These are phyloP conservation scores for Aspergillus sparsus DNA, from an alignment of 495 filamentous ascomycete species.

Conservation along the genomic window DNA sequence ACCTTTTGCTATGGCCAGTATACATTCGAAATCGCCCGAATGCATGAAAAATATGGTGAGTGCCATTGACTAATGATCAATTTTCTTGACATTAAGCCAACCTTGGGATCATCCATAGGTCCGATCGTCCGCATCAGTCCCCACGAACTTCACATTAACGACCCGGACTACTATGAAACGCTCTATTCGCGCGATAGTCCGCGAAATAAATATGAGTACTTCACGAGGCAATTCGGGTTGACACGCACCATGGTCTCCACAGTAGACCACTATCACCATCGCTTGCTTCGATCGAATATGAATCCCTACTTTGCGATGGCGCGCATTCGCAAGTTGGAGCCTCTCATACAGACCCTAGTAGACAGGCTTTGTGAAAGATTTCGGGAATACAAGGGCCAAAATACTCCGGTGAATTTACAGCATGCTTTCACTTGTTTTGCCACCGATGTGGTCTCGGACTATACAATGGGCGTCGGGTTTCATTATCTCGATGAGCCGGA, in stretches of 20 bases:
- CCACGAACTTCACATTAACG: conserved; percentile 28
- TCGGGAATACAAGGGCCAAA: conserved; percentile 29
- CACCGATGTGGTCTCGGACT: conserved; percentile 46
- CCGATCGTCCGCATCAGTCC: conserved; percentile 39
- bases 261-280: conserved; percentile 29
- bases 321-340: conserved; percentile 34
- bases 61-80: too few species aligned
- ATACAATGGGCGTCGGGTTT: conserved; percentile 33
- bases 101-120: conserved; percentile 20
- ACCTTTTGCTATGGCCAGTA: conserved; percentile 24
- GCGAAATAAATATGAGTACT: conserved; percentile 31
- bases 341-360: conserved; percentile 30
- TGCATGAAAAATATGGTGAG: conserved; percentile 42
- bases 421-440: conserved; percentile 41
- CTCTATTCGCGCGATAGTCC: conserved; percentile 22
- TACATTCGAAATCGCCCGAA: conserved; percentile 29
- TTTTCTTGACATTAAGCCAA: neutral
- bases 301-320: conserved; percentile 36
- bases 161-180: conserved; percentile 32
- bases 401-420: conserved; percentile 33
- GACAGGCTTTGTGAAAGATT: conserved; percentile 39
- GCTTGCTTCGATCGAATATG: conserved; percentile 33
- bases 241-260: conserved; percentile 22
- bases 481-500: conserved; percentile 40
- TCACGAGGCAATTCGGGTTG: conserved; percentile 22